Conservation (phyloP, 2,329 filamentous ascomycete genomes). For the Trichoderma aggressivum region DNA sequence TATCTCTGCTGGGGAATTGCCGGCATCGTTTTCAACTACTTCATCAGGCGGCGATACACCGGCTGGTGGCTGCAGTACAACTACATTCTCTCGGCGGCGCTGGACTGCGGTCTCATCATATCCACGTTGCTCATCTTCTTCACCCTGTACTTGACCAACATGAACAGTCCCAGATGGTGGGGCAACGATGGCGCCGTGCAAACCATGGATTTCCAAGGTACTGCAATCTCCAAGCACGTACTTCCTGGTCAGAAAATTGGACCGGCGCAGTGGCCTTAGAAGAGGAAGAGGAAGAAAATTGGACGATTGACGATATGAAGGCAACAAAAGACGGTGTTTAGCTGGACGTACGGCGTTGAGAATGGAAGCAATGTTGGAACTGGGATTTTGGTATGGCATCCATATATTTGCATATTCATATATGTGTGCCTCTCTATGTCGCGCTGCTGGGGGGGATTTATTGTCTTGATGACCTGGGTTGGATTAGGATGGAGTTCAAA, state of each 20-base stretch:
- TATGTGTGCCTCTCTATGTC: not conserved
- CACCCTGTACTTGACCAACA: conserved; percentile 58
- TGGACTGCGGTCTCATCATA: conserved; percentile 66
- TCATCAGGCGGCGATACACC: conserved; percentile 59
- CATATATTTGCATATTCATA: not conserved
- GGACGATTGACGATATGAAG: not conserved
- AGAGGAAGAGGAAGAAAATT: not conserved
- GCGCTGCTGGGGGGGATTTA: not conserved
- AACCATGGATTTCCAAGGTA: conserved; percentile 45
- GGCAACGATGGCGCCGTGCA: conserved; percentile 49
- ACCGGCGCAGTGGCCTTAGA: conserved; percentile 43
- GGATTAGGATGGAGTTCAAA: not conserved
- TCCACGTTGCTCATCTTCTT: conserved; percentile 69
- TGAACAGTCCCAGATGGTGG: conserved; percentile 58
- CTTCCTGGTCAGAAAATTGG: conserved; percentile 49
- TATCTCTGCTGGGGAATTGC: conserved; percentile 69
- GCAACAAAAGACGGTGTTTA: not conserved
- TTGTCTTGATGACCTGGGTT: not conserved
- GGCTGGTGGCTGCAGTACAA: conserved; percentile 80
- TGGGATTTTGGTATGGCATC: not conserved
- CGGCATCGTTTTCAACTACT: conserved; percentile 66
- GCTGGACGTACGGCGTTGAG: conserved; percentile 13
- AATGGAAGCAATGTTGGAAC: not conserved
- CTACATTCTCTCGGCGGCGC: conserved; percentile 68
- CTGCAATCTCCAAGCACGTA: conserved; percentile 43